Evolutionary conservation across 495 filamentous ascomycete genomes (phyloP).

Genomic region (Trichoderma reesei): DNA sequence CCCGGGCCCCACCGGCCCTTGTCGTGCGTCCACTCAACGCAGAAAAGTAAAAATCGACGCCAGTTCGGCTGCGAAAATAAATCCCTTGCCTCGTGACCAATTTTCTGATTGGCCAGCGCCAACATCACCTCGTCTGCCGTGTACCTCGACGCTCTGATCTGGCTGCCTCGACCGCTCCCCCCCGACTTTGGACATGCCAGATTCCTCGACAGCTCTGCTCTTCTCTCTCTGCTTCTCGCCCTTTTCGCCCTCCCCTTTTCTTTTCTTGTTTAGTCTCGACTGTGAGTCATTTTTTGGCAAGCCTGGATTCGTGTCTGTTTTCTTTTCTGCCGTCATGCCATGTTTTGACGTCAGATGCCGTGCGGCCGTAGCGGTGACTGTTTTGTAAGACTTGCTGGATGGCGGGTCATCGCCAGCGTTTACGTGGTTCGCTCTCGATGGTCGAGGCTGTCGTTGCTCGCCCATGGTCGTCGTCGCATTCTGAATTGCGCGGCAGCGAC

Average conservation of each 20-base stretch:
- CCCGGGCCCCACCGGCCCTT: neutral
- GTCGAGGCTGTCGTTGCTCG: neutral
- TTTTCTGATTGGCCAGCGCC: constrained; percentile 12
- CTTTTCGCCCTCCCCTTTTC: neutral
- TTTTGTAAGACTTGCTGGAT: neutral
- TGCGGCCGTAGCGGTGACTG: neutral
- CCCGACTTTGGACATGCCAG: neutral
- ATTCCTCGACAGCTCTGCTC: neutral
- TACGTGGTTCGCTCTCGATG: neutral
- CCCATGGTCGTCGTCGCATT: constrained; percentile 3
- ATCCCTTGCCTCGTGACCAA: constrained; percentile 10
- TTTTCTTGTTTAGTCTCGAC: neutral
- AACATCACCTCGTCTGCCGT: constrained; percentile 8
- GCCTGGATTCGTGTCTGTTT: neutral
- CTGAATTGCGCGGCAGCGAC: constrained; percentile 1
- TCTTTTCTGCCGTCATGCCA: neutral
- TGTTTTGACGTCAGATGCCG: neutral
- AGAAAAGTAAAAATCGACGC: constrained; percentile 9
- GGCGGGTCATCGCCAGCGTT: constrained; percentile 3
- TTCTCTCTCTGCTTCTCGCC: neutral
- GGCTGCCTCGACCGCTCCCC: constrained; percentile 6
- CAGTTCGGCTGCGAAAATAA: constrained; percentile 10
- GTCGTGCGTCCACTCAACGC: constrained; percentile 4
- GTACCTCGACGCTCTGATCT: constrained; percentile 9
- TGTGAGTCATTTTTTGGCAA: constrained; percentile 2